Evolutionary conservation across 768 basidiomycete species (phyloP), one percentile per base, ranked within the genome.

Genomic region (Leccinum boreale): DNA sequence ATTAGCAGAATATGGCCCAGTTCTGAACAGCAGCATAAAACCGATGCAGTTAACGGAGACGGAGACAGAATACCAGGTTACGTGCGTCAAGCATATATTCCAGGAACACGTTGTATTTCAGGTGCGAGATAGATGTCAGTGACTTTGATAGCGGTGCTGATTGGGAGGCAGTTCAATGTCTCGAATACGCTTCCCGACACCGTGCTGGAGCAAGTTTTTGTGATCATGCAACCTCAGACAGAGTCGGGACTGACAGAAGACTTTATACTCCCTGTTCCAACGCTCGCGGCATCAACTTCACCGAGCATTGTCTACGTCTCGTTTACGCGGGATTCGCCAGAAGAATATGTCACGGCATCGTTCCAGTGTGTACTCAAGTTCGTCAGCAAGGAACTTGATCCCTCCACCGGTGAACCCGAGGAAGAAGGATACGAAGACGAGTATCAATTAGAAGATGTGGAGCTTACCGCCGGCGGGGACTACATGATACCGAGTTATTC

Each of bases 341-440:
- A 83, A 24, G 82, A 86, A 57, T 98, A 93, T 74, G 81, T 85
- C 15, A 76, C 86, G 36, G 91, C 86, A 7, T 91, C 93, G 17
- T 98, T 98, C 84, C 81, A 83, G 60, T 97, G 94, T 70, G 83
- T 86, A 9, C 86, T 99, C 73, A 94, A 93, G 74, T 99, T 97
- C 70, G 78, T 95, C 65, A 95, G 92, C 78, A 99, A 98, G 74
- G 97, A 99, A 70, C 83, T 98, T 17, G 97, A 99, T 73, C 97
- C 97, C 12, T 82, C 89, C 47, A 95, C 91, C 14, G 95, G 95
- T 23, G 87, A 92, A 67, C 97, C 97, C 9, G 97, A 99, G 74
- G 93, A 91, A 62, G 95, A 97, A 54, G 97, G 97, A n/a, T 99
- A 98, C 73, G 92, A 94, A 69, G 97, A 98, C 76, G 96, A 98